Base-by-base conservation (phyloP, 257 asterid genomes). In the Eustoma russellianum region DNA sequence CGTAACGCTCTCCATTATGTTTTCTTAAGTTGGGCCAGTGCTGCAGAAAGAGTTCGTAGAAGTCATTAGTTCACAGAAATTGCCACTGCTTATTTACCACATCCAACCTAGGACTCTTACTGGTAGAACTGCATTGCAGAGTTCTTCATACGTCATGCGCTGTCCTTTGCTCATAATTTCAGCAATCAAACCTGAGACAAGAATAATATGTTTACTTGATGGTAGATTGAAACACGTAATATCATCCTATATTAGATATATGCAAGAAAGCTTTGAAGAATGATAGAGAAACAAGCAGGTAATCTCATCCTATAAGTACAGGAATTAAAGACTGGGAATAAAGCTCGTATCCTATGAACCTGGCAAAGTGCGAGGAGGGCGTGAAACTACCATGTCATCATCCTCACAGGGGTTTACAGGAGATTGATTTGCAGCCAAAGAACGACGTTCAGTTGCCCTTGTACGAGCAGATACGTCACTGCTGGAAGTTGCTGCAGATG, bases 21-120 rank as follows among this genome's bases (percentile, higher is more conserved):
- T 89, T 89, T 81, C 97, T 82, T 70, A 86, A 67, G 76, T 83
- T 81, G 28, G 97, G 88, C 95, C 97, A 89, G 67, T 89, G 97
- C 97, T 89, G 70, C 41, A 55, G 30, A 65, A 57, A 24, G 43
- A 38, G 12, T 38, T 11, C 9, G 52, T n/a, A 55, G 33, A 15
- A 56, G 33, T 52, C 8, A 48, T 19, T n/a, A 9, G 41, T 50
- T 7, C 61, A 66, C 46, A 52, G 15, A 17, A 24, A 30, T 38
- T n/a, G 10, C 46, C 53, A 44, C 34, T 24, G 30, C 30, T 24
- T 24, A 24, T 24, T 24, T 24, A 38, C 28, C 56, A 33, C 33
- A 70, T 65, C 38, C 48, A 34, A 50, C 18, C 12, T 61, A 64
- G 51, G 35, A 53, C 56, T 48, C 76, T 56, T 85, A 90, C 98